Evolutionary conservation across 768 basidiomycete genomes (phyloP).

Genomic region (Cyclocybe aegerita): DNA sequence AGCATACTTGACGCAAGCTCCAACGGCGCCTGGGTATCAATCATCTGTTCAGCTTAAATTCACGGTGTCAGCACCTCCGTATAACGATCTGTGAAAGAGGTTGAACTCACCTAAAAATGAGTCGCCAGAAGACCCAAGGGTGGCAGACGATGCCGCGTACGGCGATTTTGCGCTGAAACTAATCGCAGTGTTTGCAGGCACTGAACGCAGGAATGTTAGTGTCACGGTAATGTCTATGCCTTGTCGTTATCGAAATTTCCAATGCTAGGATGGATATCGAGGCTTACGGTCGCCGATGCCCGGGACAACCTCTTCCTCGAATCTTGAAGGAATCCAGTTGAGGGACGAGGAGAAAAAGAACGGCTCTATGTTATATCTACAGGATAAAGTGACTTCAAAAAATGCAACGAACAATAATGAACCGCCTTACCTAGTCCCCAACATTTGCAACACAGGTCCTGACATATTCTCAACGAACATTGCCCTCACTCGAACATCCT

Average conservation of each 20-base stretch:
- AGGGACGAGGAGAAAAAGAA: slow-evolving; percentile 68
- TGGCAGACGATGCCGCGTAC: slow-evolving; percentile 13
- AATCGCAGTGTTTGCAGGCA: slow-evolving; percentile 23
- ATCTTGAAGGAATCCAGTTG: slow-evolving; percentile 69
- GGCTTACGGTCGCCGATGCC: slow-evolving; percentile 53
- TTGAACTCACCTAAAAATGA: slow-evolving; percentile 2
- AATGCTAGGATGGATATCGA: background rate
- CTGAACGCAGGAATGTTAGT: slow-evolving; percentile 51
- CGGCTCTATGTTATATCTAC: slow-evolving; percentile 58
- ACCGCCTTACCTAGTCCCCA: slow-evolving; percentile 49
- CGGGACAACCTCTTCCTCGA: slow-evolving; percentile 44
- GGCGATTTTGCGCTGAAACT: slow-evolving; percentile 13
- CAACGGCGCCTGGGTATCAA: slow-evolving; percentile 29
- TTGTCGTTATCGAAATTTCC: background rate
- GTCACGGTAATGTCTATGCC: slow-evolving; percentile 57
- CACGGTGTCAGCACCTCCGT: background rate
- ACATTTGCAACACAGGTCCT: slow-evolving; percentile 55
- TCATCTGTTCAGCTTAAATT: slow-evolving; percentile 24
- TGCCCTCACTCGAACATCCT: slow-evolving; percentile 42
- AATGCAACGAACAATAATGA: slow-evolving; percentile 10
- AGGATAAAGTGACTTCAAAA: background rate
- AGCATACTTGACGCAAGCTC: slow-evolving; percentile 20
- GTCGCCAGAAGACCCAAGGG: slow-evolving; percentile 1
- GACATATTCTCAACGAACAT: slow-evolving; percentile 55
- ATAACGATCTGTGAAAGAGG: background rate